phyloP scores from a whole-genome alignment of 2,329 filamentous ascomycete genomes.

The Sclerotinia glacialis region DNA sequence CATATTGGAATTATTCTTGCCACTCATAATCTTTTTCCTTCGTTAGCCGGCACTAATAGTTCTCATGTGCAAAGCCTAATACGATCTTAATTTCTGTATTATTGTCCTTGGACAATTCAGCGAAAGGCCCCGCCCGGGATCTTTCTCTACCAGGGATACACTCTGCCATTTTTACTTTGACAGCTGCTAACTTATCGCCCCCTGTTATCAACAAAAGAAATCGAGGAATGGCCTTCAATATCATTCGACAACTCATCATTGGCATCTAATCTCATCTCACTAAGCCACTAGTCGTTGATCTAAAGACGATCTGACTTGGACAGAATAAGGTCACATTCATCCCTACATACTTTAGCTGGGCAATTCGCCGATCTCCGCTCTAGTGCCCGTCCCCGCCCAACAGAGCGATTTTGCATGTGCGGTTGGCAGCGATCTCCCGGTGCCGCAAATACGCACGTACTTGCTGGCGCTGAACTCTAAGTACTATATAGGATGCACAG shows the following conservation, averaged over 20 bases:
- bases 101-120: not conserved
- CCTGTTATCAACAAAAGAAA: not conserved
- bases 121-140: not conserved
- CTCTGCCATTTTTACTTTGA: not conserved
- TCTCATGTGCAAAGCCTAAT: not conserved
- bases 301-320: conserved; percentile 1
- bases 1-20: not conserved
- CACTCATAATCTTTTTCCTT: not conserved
- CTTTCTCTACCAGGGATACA: not conserved
- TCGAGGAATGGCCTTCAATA: not conserved
- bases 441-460: conserved; percentile 11
- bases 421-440: conserved; percentile 10
- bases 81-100: not conserved
- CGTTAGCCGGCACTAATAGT: not conserved
- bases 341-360: conserved; percentile 1
- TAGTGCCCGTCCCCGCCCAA: conserved; percentile 4
- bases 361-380: conserved; percentile 3
- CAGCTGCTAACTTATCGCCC: not conserved
- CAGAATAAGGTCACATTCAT: conserved; percentile 9
- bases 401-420: not conserved
- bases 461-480: not conserved
- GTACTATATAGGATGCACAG: conserved; percentile 12
- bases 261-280: not conserved
- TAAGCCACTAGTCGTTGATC: not conserved
- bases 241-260: conserved; percentile 13